A percentile compares a stretch with the other conserved stretches of the same genome.
phyloP scores from a whole-genome alignment of 2,329 filamentous ascomycete genomes.

The Aspergillus pseudonomiae region DNA sequence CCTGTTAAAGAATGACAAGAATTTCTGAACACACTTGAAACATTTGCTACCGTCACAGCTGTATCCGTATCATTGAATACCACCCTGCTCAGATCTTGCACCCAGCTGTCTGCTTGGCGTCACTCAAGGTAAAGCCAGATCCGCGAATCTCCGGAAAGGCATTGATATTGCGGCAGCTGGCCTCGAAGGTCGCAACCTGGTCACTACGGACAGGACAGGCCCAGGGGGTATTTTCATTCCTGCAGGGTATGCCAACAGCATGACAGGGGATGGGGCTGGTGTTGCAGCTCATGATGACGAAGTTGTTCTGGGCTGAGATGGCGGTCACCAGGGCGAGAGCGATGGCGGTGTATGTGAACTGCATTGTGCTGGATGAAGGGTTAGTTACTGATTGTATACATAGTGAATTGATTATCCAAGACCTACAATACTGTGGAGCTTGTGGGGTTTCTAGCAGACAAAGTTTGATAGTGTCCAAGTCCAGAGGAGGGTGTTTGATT shows the following conservation, averaged over 20 bases:
- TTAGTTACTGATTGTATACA: neutral
- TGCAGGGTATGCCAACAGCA: neutral
- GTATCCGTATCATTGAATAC: neutral
- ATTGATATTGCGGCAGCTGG: neutral
- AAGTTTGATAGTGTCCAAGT: neutral
- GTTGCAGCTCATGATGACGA: neutral
- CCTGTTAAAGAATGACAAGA: neutral
- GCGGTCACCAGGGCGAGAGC: neutral
- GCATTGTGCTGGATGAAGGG: neutral
- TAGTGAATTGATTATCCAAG: no score
- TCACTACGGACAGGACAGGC: neutral
- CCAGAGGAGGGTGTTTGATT: neutral
- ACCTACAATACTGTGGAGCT: neutral
- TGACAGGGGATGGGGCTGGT: neutral
- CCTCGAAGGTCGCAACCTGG: neutral
- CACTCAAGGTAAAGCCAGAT: neutral
- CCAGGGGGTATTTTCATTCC: neutral
- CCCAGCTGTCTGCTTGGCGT: neutral
- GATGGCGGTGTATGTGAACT: neutral
- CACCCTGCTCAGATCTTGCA: neutral
- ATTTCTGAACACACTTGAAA: neutral
- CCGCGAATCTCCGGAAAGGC: neutral
- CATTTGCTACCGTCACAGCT: neutral
- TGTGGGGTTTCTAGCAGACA: neutral
- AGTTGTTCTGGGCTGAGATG: neutral